phyloP scores from a whole-genome alignment of 2,329 filamentous ascomycete species.

The Diaporthe nobilis region DNA sequence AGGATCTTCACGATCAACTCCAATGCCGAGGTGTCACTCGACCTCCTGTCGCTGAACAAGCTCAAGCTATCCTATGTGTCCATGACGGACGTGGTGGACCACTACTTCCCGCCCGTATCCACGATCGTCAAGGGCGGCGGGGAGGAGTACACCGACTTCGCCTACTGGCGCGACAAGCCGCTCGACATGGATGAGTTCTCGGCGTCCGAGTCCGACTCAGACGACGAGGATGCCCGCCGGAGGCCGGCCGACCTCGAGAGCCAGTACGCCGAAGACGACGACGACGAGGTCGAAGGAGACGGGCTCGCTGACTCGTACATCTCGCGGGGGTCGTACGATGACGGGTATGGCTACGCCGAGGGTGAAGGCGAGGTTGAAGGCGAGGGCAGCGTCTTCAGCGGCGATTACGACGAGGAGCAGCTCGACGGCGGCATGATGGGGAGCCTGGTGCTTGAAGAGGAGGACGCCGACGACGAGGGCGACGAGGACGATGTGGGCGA shows the following conservation, averaged over 20 bases:
- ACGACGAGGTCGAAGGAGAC: conserved; percentile 60
- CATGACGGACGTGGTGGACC: conserved; percentile 97
- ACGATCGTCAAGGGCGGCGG: conserved; percentile 90
- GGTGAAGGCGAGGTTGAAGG: conserved; percentile 53
- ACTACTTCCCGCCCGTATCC: conserved; percentile 95
- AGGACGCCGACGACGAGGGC: conserved; percentile 54
- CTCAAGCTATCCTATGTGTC: conserved; percentile 97
- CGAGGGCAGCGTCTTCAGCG: conserved; percentile 59
- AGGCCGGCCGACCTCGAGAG: conserved; percentile 63
- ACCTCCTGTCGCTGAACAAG: conserved; percentile 90
- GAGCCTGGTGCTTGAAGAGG: conserved; percentile 60
- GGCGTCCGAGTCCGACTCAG: conserved; percentile 79
- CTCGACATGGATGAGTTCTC: conserved; percentile 91
- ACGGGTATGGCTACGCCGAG: conserved; percentile 46
- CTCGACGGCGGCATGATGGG: conserved; percentile 51
- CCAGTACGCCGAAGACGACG: conserved; percentile 59
- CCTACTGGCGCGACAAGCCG: conserved; percentile 91
- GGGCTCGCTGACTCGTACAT: conserved; percentile 62
- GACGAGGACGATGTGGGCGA: conserved; percentile 45
- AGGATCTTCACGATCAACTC: conserved; percentile 99
- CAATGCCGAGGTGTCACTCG: conserved; percentile 93
- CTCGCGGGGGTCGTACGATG: conserved; percentile 54
- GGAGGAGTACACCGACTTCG: conserved; percentile 97
- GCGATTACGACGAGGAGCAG: conserved; percentile 60
- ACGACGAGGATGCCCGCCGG: conserved; percentile 56